These are phyloP conservation scores for Phytophthora foliorum DNA, from an alignment of 352 stramenopile species.

Conservation along the genomic window DNA sequence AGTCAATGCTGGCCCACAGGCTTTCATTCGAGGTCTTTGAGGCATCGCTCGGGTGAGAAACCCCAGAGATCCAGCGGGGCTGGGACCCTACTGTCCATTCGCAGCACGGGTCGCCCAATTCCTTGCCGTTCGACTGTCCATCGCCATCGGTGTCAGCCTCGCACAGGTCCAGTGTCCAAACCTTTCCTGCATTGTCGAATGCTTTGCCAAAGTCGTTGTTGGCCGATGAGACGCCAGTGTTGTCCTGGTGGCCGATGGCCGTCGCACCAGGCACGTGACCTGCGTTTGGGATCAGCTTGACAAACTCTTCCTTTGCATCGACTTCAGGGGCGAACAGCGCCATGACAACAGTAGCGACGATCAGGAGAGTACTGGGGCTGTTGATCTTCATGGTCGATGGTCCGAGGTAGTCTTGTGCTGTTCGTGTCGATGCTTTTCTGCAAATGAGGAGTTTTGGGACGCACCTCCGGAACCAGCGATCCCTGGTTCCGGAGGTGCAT, in stretches of 20 bases:
- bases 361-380: neutral
- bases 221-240: constrained; percentile 7
- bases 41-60: constrained; percentile 44
- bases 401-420: neutral
- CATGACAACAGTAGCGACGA: neutral
- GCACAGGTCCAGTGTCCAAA: constrained; percentile 35
- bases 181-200: constrained; percentile 19
- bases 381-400: constrained; percentile 7
- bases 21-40: constrained; percentile 31
- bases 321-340: neutral
- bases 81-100: constrained; percentile 15
- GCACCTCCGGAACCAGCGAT: constrained; percentile 15
- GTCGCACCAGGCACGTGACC: constrained; percentile 37
- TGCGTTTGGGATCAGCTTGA: constrained; percentile 48
- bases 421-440: neutral
- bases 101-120: constrained; percentile 73
- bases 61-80: constrained; percentile 23
- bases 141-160: constrained; percentile 54
- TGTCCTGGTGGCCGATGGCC: constrained; percentile 47
- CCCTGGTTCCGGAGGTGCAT: no score
- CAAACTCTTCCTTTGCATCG: constrained; percentile 22
- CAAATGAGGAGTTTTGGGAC: constrained; percentile 3
- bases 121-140: constrained; percentile 63
- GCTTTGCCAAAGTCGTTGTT: constrained; percentile 29
- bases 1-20: constrained; percentile 40